Evolutionary conservation across 2,329 filamentous ascomycete genomes (phyloP).

Genomic region (Botrytis cinerea): DNA sequence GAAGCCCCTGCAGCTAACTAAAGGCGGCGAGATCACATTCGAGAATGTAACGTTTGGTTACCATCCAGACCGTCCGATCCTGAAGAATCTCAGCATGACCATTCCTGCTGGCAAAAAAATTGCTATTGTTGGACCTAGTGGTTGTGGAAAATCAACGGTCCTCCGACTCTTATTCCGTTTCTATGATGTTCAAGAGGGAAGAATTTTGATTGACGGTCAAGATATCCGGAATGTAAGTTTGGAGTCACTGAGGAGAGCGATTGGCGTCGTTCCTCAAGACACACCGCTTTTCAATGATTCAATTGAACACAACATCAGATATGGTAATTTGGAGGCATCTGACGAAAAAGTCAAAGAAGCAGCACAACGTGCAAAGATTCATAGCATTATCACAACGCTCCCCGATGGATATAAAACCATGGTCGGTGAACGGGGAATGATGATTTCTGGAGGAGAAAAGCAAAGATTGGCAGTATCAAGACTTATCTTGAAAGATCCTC

Average conservation of each 20-base stretch:
- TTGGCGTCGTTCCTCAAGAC: conserved; percentile 96
- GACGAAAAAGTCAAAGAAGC: conserved; percentile 73
- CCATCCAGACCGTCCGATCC: conserved; percentile 79
- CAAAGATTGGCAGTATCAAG: conserved; percentile 84
- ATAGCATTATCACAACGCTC: conserved; percentile 77
- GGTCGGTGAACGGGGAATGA: conserved; percentile 91
- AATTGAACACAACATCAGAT: conserved; percentile 92
- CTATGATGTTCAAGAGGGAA: conserved; percentile 84
- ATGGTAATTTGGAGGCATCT: conserved; percentile 78
- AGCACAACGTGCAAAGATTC: conserved; percentile 79
- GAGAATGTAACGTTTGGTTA: conserved; percentile 96
- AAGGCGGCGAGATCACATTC: conserved; percentile 87
- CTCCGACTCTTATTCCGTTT: conserved; percentile 88
- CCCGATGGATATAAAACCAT: conserved; percentile 88
- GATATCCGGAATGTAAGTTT: conserved; percentile 82
- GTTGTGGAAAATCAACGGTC: conserved; percentile 95
- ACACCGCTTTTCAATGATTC: conserved; percentile 97
- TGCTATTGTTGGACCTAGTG: conserved; percentile 90
- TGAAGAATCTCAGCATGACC: conserved; percentile 80
- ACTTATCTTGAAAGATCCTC: conserved; percentile 84
- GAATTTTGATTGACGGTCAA: conserved; percentile 89
- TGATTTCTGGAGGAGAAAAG: conserved; percentile 96
- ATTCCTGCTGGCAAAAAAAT: conserved; percentile 97
- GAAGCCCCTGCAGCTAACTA: conserved; percentile 67
- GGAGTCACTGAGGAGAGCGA: conserved; percentile 79